These are phyloP conservation scores for Dunaliella primolecta DNA, from an alignment of 139 green algal genomes.

Conservation along the genomic window DNA sequence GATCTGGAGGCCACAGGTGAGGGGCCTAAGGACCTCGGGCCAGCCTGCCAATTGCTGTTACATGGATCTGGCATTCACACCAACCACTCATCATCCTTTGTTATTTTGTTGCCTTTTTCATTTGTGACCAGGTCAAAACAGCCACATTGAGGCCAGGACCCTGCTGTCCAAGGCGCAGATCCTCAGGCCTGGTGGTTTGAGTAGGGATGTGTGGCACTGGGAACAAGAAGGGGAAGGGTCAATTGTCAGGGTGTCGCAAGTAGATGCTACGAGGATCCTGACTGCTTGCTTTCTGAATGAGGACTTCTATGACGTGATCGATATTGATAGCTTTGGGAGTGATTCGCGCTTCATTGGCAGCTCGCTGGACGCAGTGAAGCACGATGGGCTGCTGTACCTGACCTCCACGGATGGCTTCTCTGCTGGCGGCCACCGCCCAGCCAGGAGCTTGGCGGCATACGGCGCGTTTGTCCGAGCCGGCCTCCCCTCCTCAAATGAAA, in stretches of 20 bases:
- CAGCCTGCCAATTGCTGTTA: not conserved
- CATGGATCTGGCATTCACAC: not conserved
- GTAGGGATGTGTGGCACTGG: not conserved
- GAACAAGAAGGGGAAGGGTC: not conserved
- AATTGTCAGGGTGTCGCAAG: conserved; percentile 24
- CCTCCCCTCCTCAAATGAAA: conserved; percentile 47
- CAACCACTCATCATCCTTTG: not conserved
- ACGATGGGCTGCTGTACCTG: conserved; percentile 67
- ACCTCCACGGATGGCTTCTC: conserved; percentile 67
- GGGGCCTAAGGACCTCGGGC: not conserved
- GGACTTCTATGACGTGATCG: conserved; percentile 62
- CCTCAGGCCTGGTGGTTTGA: not conserved
- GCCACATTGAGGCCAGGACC: not conserved
- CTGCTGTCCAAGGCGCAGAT: not conserved
- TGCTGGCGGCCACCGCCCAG: conserved; percentile 36
- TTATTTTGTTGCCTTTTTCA: not conserved
- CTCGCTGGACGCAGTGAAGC: conserved; percentile 15
- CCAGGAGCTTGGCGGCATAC: conserved; percentile 46
- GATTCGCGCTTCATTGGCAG: not conserved
- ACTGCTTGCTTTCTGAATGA: conserved; percentile 44
- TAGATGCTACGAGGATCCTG: conserved; percentile 49
- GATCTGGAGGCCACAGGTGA: not conserved
- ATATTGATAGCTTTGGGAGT: conserved; percentile 65
- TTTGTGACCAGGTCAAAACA: not conserved
- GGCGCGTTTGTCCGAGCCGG: conserved; percentile 36